A percentile compares a stretch with the other conserved stretches of the same genome.
Conservation (phyloP, 495 filamentous ascomycete genomes). For the Aspergillus bertholletiae region DNA sequence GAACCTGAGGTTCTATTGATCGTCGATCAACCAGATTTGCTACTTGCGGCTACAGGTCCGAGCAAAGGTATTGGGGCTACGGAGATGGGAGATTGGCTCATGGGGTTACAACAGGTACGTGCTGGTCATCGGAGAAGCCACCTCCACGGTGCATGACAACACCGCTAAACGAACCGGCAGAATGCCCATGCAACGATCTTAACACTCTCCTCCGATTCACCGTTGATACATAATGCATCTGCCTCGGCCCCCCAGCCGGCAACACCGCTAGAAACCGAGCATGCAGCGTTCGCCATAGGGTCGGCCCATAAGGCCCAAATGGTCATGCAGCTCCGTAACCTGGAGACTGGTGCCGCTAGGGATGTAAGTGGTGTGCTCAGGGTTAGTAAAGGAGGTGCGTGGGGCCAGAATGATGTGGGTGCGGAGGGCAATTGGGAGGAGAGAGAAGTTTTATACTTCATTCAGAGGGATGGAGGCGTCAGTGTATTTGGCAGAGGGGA, state of each 20-base stretch:
- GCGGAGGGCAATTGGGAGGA: conserved; percentile 45
- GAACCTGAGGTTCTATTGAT: conserved; percentile 37
- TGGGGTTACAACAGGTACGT: conserved; percentile 43
- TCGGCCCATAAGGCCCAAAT: conserved; percentile 71
- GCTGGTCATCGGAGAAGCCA: neutral
- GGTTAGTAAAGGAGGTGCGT: conserved; percentile 59
- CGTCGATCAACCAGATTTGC: conserved; percentile 48
- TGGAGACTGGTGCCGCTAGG: conserved; percentile 81
- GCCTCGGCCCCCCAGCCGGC: conserved; percentile 28
- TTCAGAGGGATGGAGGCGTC: conserved; percentile 73
- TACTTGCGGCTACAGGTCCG: conserved; percentile 45
- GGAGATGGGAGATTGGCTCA: conserved; percentile 44
- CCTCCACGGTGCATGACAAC: neutral
- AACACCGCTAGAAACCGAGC: conserved; percentile 61
- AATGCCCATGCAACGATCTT: conserved; percentile 58
- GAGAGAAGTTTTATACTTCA: conserved; percentile 76
- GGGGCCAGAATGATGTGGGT: conserved; percentile 27
- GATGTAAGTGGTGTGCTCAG: conserved; percentile 90
- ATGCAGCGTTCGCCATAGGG: conserved; percentile 64
- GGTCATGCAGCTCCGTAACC: conserved; percentile 63
- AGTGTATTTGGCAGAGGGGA: conserved; percentile 76
- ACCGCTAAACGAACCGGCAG: conserved; percentile 15
- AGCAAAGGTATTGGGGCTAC: conserved; percentile 39
- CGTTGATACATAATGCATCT: conserved; percentile 56
- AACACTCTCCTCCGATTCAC: conserved; percentile 64